Base-by-base conservation (phyloP, 2,329 filamentous ascomycete genomes). In the Sporothrix humicola region DNA sequence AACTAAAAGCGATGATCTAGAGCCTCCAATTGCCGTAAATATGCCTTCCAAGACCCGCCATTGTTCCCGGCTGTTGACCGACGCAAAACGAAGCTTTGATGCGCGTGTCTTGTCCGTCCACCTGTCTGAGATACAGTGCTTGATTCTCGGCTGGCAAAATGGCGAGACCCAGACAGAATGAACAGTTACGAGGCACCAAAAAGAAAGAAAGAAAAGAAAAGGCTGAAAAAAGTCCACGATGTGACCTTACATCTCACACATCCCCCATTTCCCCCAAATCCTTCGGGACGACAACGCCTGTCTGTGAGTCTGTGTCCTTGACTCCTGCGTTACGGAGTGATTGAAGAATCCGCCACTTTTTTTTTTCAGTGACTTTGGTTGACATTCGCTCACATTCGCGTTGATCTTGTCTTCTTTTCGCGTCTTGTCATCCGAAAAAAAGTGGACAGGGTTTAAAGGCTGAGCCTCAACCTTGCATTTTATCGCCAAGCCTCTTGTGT, bases 171-270 rank as follows among this genome's bases (percentile, higher is more conserved):
- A 37, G 31, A 37, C 31, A 37, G 31, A 5, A 37, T 6, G 31
- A 7, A 37, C 4, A 7, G 31, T 7, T 2, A 37, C 31, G 31
- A 37, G 31, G 31, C 31, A 37, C 2, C 31, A 37, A 37, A 37
- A 37, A 37, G 7, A 37, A 44, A 23, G 31, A 56, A 56, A 17
- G 10, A 26, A 46, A 48, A 56, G 65, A 42, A 42, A 56, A 44
- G 42, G 58, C 37, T 66, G 59, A 66, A 37, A n/a, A 44, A 52
- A 7, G 50, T 48, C 50, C 48, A 42, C 59, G 42, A 46, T 56
- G 71, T 61, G 37, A 72, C 59, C 58, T 20, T 56, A 26, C 46
- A 65, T 72, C 46, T 46, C 44, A 54, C 46, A 26, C 13, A 48
- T 59, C 23, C 15, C 15, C 59, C 17, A 15, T 20, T 71, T 58